Base-by-base conservation (phyloP, 345 rosid genomes). In the Hevea brasiliensis region DNA sequence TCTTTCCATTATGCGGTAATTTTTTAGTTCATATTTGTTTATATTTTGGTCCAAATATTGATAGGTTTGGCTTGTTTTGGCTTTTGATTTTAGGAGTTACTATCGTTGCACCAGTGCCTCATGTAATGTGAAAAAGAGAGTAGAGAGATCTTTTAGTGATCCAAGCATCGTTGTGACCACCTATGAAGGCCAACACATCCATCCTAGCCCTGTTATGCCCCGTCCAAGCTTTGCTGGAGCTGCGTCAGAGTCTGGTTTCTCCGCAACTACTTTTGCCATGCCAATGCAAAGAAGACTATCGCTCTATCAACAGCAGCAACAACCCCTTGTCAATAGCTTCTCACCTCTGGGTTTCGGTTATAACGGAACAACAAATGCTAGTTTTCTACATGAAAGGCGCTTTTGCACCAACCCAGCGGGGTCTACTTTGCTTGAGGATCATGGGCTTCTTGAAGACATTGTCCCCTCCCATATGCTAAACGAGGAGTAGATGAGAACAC, bases 41-140 rank as follows among this genome's bases (percentile, higher is more conserved):
- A 13, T 32, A 32, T 2, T n/a, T 32, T 32, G 37, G 42, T 24
- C 23, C 18, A 55, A 57, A 55, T 21, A 32, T 2, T 32, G 4
- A 32, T 32, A 35, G 27, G 55, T 51, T 61, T 57, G 62, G 44
- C 61, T 76, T 68, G 54, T n/a, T 74, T 60, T 65, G 69, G 14
- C 11, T 32, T 54, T 64, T 37, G n/a, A 42, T 48, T 76, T 17
- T 24, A 94, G 98, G 98, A 92, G 96, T 77, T 94, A 94, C 84
- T 94, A 92, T 72, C 97, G 98, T 68, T 94, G 98, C 93, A 94
- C 98, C 74, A 89, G 80, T 32, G 85, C 89, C n/a, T 85, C 93
- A 15, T 94, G 98, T 84, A 90, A 83, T 86, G 98, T 94, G 83
- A 94, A 94, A 87, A 94, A 94, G 87, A 82, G 98, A 73, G 96